Evolutionary conservation across 768 basidiomycete genomes (phyloP).

Genomic region (Clavulina sp.): DNA sequence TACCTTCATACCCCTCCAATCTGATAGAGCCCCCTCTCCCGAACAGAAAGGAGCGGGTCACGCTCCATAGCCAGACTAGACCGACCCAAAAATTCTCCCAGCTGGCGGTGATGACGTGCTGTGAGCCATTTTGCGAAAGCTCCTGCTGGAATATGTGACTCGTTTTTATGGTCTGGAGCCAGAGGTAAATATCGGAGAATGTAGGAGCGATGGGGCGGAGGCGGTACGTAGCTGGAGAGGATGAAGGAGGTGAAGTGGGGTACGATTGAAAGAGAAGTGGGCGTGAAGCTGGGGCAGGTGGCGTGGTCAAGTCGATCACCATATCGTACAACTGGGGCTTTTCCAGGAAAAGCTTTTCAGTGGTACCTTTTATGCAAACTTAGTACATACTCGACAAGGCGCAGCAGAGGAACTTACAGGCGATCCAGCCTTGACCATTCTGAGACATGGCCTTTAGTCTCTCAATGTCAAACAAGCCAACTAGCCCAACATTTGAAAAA

Average conservation of each 20-base stretch:
- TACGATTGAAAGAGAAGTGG: no score
- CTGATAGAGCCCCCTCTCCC: no score
- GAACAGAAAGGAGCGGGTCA: no score
- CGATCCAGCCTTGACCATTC: conserved; percentile 61
- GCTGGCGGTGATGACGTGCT: no score
- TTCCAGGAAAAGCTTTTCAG: conserved; percentile 71
- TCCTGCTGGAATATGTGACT: no score
- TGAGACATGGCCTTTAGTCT: conserved; percentile 37
- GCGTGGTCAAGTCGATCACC: conserved; percentile 60
- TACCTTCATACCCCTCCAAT: no score
- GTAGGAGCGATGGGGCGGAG: conserved; percentile 30
- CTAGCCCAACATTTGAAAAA: conserved; percentile 51
- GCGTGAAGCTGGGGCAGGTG: conserved; percentile 23
- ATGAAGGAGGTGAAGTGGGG: no score
- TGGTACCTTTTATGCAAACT: conserved; percentile 32
- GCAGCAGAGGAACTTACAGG: conserved; percentile 31
- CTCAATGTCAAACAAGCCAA: conserved; percentile 58
- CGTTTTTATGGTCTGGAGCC: no score
- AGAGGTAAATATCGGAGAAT: conserved; percentile 27
- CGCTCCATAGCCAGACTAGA: no score
- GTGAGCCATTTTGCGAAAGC: no score
- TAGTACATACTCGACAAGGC: not conserved
- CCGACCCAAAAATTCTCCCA: no score
- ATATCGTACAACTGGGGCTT: conserved; percentile 66
- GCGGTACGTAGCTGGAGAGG: no score